A percentile compares a stretch with the other conserved stretches of the same genome.
phyloP scores from a whole-genome alignment of 2,329 filamentous ascomycete species.

The Claviceps arundinis region DNA sequence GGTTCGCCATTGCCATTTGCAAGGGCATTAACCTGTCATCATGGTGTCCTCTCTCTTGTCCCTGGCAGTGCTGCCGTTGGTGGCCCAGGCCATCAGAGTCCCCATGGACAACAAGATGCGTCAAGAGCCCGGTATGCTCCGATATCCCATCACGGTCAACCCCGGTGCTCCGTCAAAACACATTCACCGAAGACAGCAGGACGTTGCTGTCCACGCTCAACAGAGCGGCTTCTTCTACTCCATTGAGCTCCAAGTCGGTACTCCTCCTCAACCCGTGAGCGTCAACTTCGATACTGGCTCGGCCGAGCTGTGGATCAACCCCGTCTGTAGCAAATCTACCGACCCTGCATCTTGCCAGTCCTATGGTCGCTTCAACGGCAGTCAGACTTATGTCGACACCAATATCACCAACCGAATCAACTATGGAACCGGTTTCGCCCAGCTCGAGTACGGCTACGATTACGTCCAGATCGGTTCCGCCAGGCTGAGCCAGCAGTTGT shows the following conservation, averaged over 20 bases:
- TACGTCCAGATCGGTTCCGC: slow-evolving; percentile 19
- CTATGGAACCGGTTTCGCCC: slow-evolving; percentile 20
- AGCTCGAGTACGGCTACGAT: slow-evolving; percentile 22
- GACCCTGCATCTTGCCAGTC: slow-evolving; percentile 15
- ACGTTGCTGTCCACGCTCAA: slow-evolving; percentile 13
- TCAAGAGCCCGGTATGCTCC: slow-evolving; percentile 15
- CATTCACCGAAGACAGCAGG: slow-evolving; percentile 17
- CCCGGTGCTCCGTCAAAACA: slow-evolving; percentile 16
- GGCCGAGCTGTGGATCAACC: slow-evolving; percentile 29
- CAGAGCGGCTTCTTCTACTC: slow-evolving; percentile 24
- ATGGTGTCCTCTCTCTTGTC: slow-evolving; percentile 20
- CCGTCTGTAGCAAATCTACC: slow-evolving; percentile 20
- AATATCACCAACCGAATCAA: slow-evolving; percentile 13
- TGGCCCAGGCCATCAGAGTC: slow-evolving; percentile 11
- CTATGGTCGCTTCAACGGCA: slow-evolving; percentile 18
- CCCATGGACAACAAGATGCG: slow-evolving; percentile 12
- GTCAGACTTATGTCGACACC: slow-evolving; percentile 16
- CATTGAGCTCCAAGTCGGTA: slow-evolving; percentile 24
- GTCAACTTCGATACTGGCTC: slow-evolving; percentile 30
- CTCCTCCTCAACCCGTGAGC: slow-evolving; percentile 23
- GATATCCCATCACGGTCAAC: slow-evolving; percentile 17
- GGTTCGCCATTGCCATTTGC: background rate
- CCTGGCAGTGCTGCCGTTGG: slow-evolving; percentile 16
- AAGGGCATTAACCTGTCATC: background rate
- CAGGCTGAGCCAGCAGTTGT: slow-evolving; percentile 20